Evolutionary conservation across 176 grass and related monocot genomes (phyloP).

Genomic region (Otatea glauca): DNA sequence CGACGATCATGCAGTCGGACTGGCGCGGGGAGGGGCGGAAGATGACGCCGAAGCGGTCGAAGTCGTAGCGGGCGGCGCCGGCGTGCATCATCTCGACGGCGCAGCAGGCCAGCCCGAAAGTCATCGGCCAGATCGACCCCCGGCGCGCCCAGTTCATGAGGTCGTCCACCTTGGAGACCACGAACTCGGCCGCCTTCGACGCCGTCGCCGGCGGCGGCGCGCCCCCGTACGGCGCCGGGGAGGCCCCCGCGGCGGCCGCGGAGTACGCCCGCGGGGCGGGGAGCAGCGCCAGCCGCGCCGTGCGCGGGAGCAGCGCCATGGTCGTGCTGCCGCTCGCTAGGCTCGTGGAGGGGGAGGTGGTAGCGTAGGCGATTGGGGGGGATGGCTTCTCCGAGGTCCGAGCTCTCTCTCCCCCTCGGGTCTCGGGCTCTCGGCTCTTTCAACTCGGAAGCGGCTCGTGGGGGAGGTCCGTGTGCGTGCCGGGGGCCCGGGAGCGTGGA

Average conservation of each 20-base stretch:
- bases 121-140: constrained; percentile 94
- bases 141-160: constrained; percentile 91
- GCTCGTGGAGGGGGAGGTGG: constrained; percentile 47
- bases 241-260: constrained; percentile 44
- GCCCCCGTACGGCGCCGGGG: constrained; percentile 44
- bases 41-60: constrained; percentile 94
- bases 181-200: constrained; percentile 88
- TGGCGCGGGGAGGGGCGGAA: constrained; percentile 91
- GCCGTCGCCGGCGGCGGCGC: constrained; percentile 50
- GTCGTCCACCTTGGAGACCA: constrained; percentile 93
- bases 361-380: constrained; percentile 37
- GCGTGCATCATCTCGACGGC: constrained; percentile 97
- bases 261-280: constrained; percentile 64
- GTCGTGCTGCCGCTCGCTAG: constrained; percentile 36
- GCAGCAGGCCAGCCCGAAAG: constrained; percentile 93
- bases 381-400: constrained; percentile 39
- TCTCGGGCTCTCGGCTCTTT: neutral
- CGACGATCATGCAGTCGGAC: constrained; percentile 97
- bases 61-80: constrained; percentile 86
- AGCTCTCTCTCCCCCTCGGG: neutral
- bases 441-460: neutral
- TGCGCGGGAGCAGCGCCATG: constrained; percentile 91
- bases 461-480: too few species aligned
- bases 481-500: too few species aligned
- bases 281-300: constrained; percentile 73